These are phyloP conservation scores for Quercus rubra DNA, from an alignment of 306 rosid genomes.

Conservation along the genomic window DNA sequence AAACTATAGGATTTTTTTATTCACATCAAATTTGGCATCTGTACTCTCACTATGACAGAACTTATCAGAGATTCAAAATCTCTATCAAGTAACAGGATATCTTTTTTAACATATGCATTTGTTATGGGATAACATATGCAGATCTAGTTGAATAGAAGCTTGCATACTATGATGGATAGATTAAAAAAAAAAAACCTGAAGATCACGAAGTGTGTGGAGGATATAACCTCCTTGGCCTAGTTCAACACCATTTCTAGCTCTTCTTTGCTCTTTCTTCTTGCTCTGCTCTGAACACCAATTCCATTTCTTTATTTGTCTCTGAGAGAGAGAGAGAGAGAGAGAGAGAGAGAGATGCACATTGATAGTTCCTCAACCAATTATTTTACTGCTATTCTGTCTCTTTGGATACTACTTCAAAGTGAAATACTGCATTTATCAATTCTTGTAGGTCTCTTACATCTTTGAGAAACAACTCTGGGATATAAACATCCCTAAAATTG, in stretches of 20 bases:
- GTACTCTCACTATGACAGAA: neutral
- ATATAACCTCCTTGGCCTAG: conserved; percentile 37
- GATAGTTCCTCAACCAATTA: too few species aligned
- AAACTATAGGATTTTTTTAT: neutral
- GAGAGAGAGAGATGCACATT: neutral
- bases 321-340: neutral
- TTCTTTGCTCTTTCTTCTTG: conserved; percentile 17
- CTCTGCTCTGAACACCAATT: conserved; percentile 31
- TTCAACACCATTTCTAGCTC: conserved; percentile 34
- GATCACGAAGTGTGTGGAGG: conserved; percentile 36
- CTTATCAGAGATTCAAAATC: neutral
- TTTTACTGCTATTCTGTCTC: too few species aligned
- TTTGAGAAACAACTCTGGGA: too few species aligned
- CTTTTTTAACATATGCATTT: neutral
- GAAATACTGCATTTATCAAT: too few species aligned
- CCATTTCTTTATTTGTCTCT: conserved; percentile 14
- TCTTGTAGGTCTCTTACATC: too few species aligned
- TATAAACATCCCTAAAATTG: too few species aligned
- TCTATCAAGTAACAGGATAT: neutral
- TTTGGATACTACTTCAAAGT: too few species aligned
- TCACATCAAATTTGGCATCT: neutral
- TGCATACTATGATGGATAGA: neutral
- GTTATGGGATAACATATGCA: neutral
- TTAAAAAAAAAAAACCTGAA: conserved; percentile 32
- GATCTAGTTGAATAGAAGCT: neutral